Conservation (phyloP, 345 rosid genomes). For the Eucalyptus sideroxylon region DNA sequence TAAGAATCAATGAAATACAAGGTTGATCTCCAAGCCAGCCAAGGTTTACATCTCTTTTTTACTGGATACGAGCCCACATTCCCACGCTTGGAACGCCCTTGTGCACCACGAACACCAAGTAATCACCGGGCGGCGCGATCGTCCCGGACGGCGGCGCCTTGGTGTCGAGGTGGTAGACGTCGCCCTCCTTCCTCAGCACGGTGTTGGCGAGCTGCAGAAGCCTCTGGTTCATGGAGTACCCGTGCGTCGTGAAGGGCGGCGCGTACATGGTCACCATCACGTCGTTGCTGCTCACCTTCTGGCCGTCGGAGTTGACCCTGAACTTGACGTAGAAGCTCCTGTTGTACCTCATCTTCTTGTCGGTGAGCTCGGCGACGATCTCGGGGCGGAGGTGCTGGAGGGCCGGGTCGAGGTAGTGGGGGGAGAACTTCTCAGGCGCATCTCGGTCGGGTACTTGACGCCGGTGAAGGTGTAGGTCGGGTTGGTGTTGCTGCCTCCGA, state of each 20-base stretch:
- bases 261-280: slow-evolving; percentile 24
- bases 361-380: neutral
- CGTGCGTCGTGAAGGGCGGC: slow-evolving; percentile 40
- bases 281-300: neutral
- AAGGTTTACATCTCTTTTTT: neutral
- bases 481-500: slow-evolving; percentile 38
- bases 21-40: neutral
- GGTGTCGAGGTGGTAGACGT: neutral
- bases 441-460: slow-evolving; percentile 13
- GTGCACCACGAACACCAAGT: slow-evolving; percentile 18
- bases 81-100: slow-evolving; percentile 23
- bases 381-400: neutral
- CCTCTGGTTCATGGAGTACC: slow-evolving; percentile 34
- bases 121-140: slow-evolving; percentile 29
- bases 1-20: neutral
- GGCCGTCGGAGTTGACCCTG: neutral
- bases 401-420: slow-evolving; percentile 17
- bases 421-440: slow-evolving; percentile 31
- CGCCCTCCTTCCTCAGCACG: neutral
- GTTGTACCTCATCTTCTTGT: neutral
- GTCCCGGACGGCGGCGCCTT: slow-evolving; percentile 10
- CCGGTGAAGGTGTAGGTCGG: slow-evolving; percentile 10
- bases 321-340: neutral
- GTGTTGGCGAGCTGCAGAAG: slow-evolving; percentile 4
- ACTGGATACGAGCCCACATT: slow-evolving; percentile 15